Base-by-base conservation (phyloP, 2,329 filamentous ascomycete species). In the Cladophialophora chaetospira region DNA sequence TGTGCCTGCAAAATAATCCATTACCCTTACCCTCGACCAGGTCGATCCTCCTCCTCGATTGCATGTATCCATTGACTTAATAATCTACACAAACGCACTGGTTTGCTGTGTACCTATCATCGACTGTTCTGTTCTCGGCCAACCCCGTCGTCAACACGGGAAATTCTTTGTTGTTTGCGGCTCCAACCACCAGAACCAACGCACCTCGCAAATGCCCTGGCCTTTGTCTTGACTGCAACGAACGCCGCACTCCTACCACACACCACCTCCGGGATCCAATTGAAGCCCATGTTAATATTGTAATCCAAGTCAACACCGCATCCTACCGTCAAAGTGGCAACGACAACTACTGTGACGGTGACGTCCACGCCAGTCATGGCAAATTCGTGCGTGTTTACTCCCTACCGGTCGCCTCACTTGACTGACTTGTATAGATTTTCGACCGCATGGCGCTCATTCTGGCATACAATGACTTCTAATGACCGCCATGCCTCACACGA, bases 401-500 rank as follows among this genome's bases (percentile, higher is more conserved):
- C 13, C 11, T 21, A n/a, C 17, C 6, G 42, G 29, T 2, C 36
- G 36, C 19, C 54, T 47, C 13, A 36, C 36, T 35, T 3, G n/a
- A 50, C 51, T 59, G 57, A 61, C 61, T 45, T 25, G 25, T 29
- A 47, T 45, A 66, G 64, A 35, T 60, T 66, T 28, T 44, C 61
- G 26, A 56, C 61, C 48, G 85, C 88, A 75, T 88, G 94, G 75
- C 88, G 88, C 75, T 89, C 88, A 61, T 93, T 99, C 78, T 99
- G 94, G 94, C 94, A 97, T 81, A 85, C 88, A 66, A 94, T 88
- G 82, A 88, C 84, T 71, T 87, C 84, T 63, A 82, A 86, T 69
- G 82, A 86, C 78, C 96, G 94, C 61, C 85, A 99, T 78, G 96
- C 94, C 63, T 88, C 86, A 61, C 89, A 88, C 79, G 90, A 99